Conservation (phyloP, 768 basidiomycete species). For the Serendipita sp. region DNA sequence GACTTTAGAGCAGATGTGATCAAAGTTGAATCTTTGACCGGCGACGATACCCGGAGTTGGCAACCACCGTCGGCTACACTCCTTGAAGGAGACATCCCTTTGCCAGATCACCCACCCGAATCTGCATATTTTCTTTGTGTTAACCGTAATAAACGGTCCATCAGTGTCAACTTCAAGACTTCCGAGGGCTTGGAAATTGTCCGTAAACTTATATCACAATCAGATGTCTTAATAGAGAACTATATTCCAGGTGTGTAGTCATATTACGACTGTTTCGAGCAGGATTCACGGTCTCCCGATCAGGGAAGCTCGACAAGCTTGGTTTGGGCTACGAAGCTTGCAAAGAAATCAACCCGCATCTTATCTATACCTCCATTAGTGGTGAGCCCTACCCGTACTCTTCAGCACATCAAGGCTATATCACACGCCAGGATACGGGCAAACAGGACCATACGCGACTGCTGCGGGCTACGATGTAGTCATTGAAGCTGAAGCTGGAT, state of each 20-base stretch:
- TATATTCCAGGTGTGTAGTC: conserved; percentile 40
- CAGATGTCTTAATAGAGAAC: conserved; percentile 85
- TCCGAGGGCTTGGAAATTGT: conserved; percentile 63
- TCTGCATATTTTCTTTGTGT: conserved; percentile 83
- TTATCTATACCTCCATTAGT: conserved; percentile 83
- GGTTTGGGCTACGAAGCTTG: conserved; percentile 81
- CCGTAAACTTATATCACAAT: conserved; percentile 46
- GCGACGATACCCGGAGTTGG: conserved; percentile 74
- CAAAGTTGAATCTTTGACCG: conserved; percentile 72
- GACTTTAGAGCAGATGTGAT: conserved; percentile 63
- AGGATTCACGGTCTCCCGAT: conserved; percentile 1
- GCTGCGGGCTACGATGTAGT: conserved; percentile 78
- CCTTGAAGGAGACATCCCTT: background rate
- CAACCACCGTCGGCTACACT: background rate
- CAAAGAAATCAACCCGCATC: conserved; percentile 50
- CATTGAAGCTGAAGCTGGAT: conserved; percentile 81
- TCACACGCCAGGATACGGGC: conserved; percentile 45
- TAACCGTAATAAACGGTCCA: conserved; percentile 79
- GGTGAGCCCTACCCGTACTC: conserved; percentile 33
- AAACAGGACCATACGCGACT: conserved; percentile 74
- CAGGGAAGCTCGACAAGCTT: conserved; percentile 60
- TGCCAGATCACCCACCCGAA: conserved; percentile 52
- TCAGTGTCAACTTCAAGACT: conserved; percentile 78
- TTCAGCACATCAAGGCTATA: background rate
- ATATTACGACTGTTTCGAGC: background rate